phyloP scores from a whole-genome alignment of 441 rosid genomes.

The Dalechampia spathulata region DNA sequence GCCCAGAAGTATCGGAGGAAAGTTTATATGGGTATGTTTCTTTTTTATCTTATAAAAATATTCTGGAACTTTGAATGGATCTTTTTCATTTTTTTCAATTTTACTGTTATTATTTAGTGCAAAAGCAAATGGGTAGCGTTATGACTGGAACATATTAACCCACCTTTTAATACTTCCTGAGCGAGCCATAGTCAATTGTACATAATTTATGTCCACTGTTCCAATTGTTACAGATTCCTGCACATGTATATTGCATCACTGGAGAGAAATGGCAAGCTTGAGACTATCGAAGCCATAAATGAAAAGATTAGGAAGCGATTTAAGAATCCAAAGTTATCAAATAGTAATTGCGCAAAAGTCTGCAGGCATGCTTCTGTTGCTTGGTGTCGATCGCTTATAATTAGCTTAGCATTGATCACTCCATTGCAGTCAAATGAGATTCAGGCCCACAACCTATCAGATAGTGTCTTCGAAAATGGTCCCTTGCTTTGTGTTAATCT shows the following conservation, averaged over 20 bases:
- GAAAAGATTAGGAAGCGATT: constrained; percentile 92
- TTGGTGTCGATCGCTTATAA: constrained; percentile 82
- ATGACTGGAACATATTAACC: too few species aligned
- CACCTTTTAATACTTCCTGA: too few species aligned
- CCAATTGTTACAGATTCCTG: constrained; percentile 51
- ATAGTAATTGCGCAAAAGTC: constrained; percentile 73
- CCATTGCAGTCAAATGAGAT: constrained; percentile 43
- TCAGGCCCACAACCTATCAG: constrained; percentile 33
- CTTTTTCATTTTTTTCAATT: too few species aligned
- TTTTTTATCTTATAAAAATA: constrained; percentile 4
- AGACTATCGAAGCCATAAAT: constrained; percentile 76
- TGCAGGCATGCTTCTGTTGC: constrained; percentile 91
- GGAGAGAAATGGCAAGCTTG: constrained; percentile 73
- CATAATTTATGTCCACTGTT: constrained; percentile 8
- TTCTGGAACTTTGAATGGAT: too few species aligned
- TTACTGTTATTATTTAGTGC: too few species aligned
- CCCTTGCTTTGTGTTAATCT: constrained; percentile 72
- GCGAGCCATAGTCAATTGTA: too few species aligned
- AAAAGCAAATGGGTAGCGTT: too few species aligned
- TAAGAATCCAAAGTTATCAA: constrained; percentile 87
- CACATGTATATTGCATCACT: constrained; percentile 55
- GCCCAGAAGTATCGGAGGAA: constrained; percentile 69
- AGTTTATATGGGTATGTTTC: constrained; percentile 68
- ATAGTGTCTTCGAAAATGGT: constrained; percentile 37
- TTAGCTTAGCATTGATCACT: constrained; percentile 72